Conservation (phyloP, 2,329 filamentous ascomycete genomes). For the Scedosporium dehoogii region DNA sequence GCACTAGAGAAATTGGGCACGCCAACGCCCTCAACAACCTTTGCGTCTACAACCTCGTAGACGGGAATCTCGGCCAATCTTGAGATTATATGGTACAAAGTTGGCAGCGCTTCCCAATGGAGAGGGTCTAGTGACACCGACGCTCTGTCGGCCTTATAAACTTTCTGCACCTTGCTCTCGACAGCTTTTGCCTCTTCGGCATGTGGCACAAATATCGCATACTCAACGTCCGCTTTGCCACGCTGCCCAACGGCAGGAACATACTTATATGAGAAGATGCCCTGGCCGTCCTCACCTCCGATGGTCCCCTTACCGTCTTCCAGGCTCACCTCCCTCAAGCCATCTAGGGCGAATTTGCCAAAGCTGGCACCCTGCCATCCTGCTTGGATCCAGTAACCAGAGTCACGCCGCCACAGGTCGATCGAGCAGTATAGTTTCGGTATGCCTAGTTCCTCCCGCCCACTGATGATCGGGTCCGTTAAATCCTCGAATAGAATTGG, state of each 20-base stretch:
- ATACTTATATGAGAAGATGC: conserved; percentile 44
- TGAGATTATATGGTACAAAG: conserved; percentile 46
- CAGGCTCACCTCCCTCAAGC: conserved; percentile 19
- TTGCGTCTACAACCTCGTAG: conserved; percentile 44
- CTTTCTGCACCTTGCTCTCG: conserved; percentile 18
- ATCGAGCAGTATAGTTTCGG: conserved; percentile 43
- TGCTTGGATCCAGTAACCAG: conserved; percentile 25
- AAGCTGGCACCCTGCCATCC: conserved; percentile 31
- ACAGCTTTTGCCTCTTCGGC: conserved; percentile 23
- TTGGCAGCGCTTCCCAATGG: conserved; percentile 46
- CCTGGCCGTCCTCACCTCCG: conserved; percentile 24
- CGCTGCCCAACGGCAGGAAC: conserved; percentile 42
- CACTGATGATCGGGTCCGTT: conserved; percentile 47
- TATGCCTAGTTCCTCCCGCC: conserved; percentile 49
- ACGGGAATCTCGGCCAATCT: conserved; percentile 45
- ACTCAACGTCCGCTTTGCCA: conserved; percentile 41
- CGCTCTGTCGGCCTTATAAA: conserved; percentile 28
- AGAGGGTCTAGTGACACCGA: conserved; percentile 35
- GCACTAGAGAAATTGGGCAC: conserved; percentile 35
- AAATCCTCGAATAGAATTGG: conserved; percentile 47
- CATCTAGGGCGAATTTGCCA: conserved; percentile 25
- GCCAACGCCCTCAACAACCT: conserved; percentile 43
- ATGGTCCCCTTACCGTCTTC: conserved; percentile 14
- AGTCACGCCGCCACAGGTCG: conserved; percentile 24
- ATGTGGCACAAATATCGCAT: conserved; percentile 30